phyloP scores from a whole-genome alignment of 257 asterid species.

The Pogostemon cablin region DNA sequence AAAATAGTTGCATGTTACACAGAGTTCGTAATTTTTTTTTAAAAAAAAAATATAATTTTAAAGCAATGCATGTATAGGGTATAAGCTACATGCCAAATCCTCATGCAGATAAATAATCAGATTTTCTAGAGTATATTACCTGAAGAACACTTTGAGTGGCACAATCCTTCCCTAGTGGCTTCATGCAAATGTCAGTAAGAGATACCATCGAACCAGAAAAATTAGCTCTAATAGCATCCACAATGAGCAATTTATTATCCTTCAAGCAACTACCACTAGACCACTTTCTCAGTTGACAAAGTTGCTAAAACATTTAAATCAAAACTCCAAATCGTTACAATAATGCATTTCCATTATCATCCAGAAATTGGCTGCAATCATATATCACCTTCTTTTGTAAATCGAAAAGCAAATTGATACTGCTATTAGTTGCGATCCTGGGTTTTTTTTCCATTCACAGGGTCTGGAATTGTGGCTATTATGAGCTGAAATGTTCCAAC shows the following conservation, averaged over 20 bases:
- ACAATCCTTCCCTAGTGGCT: slow-evolving; percentile 97
- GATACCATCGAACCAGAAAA: slow-evolving; percentile 82
- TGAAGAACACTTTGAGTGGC: slow-evolving; percentile 98
- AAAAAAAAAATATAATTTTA: neutral
- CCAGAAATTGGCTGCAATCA: slow-evolving; percentile 21
- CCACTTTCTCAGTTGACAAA: slow-evolving; percentile 7
- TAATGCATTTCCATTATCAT: too few species aligned
- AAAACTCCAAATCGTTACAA: too few species aligned
- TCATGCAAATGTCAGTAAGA: slow-evolving; percentile 93
- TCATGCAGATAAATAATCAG: slow-evolving; percentile 6
- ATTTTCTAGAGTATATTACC: slow-evolving; percentile 44
- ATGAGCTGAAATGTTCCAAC: slow-evolving; percentile 75
- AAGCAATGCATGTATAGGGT: neutral
- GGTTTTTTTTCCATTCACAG: slow-evolving; percentile 69
- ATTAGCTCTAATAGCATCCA: slow-evolving; percentile 84
- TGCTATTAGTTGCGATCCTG: slow-evolving; percentile 82
- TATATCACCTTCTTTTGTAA: slow-evolving; percentile 78
- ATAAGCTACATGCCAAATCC: neutral
- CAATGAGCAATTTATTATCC: slow-evolving; percentile 25
- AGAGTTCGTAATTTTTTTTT: neutral
- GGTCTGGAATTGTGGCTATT: slow-evolving; percentile 73
- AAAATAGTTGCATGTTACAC: slow-evolving; percentile 29
- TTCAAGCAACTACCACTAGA: slow-evolving; percentile 16
- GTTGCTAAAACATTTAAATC: neutral
- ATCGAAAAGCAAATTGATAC: slow-evolving; percentile 82